A percentile compares a stretch with the other conserved stretches of the same genome.
These are phyloP conservation scores for Didymella pomorum DNA, from an alignment of 2,329 filamentous ascomycete genomes.

Conservation along the genomic window DNA sequence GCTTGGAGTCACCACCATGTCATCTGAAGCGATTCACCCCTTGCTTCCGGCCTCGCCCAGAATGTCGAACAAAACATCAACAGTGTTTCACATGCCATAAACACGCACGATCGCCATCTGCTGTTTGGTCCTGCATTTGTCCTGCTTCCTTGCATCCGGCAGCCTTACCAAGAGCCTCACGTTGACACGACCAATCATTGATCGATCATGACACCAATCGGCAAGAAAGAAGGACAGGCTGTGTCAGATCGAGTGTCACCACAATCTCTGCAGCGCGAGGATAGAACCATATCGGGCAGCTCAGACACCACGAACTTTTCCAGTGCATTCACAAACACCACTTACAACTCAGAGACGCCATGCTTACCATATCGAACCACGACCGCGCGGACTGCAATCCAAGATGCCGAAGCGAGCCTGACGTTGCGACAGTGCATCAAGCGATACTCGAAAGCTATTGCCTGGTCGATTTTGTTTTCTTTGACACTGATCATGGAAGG, in stretches of 20 bases:
- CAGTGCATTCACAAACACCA: conserved; percentile 1
- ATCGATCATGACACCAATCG: not conserved
- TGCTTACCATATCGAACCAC: not conserved
- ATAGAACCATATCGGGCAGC: conserved; percentile 2
- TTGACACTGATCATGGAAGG: conserved; percentile 89
- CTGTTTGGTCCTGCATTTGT: not conserved
- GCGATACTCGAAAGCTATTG: conserved; percentile 84
- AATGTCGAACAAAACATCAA: conserved; percentile 2
- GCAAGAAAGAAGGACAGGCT: not conserved
- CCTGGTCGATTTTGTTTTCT: conserved; percentile 81
- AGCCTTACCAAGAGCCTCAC: not conserved
- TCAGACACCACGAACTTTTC: not conserved
- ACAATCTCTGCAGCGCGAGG: not conserved
- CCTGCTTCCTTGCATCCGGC: not conserved
- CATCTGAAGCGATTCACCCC: not conserved
- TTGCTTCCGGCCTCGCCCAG: conserved; percentile 1
- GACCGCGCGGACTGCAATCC: not conserved
- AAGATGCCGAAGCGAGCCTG: conserved; percentile 33
- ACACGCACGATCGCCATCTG: not conserved
- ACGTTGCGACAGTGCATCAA: conserved; percentile 72
- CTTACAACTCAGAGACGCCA: conserved; percentile 9
- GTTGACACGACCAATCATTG: not conserved
- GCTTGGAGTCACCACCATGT: not conserved
- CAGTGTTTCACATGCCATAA: conserved; percentile 11
- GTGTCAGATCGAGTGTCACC: not conserved